Base-by-base conservation (phyloP, 345 rosid genomes). In the Hypericum androsaemum region DNA sequence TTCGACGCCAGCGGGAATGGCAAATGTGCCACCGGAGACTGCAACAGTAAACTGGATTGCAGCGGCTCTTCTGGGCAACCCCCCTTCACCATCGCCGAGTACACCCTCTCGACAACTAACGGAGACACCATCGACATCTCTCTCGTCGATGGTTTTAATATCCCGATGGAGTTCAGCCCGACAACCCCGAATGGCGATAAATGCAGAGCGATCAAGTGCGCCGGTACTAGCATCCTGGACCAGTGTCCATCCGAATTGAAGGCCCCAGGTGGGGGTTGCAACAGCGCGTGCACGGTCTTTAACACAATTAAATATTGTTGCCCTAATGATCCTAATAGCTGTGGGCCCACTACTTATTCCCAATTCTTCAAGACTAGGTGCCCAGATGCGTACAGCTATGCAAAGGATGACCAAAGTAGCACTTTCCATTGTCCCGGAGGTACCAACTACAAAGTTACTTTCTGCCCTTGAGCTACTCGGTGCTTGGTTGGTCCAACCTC, bases 101-200 rank as follows among this genome's bases (percentile, higher is more conserved):
- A n/a, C n/a, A n/a, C n/a, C n/a, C n/a, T n/a, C n/a, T n/a, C n/a
- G n/a, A n/a, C n/a, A n/a, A n/a, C n/a, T n/a, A n/a, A 22, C 32
- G 32, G 82, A 0, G 81, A 79, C 58, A 75, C 72, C 47, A 62
- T 43, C n/a, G 80, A 79, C 61, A 72, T 81, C 0, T 84, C 86
- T 0, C 62, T 79, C 3, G 68, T 77, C 6, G 73, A 79, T 13
- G 77, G 82, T 1, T 74, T 74, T 51, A 74, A 80, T 28, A 32
- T 80, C 12, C 81, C 86, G 0, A 79, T 81, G 78, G 66, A 64
- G 22, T 74, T 78, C 12, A 69, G 71, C 28, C 82, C 86, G n/a
- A 73, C 80, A 0, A 56, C n/a, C n/a, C n/a, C n/a, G n/a, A n/a
- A n/a, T n/a, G n/a, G 81, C 38, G 32, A 13, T 5, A 1, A 36